A percentile compares a stretch with the other conserved stretches of the same genome.
phyloP scores from a whole-genome alignment of 2,329 filamentous ascomycete genomes.

The Diplocarpon rosae region DNA sequence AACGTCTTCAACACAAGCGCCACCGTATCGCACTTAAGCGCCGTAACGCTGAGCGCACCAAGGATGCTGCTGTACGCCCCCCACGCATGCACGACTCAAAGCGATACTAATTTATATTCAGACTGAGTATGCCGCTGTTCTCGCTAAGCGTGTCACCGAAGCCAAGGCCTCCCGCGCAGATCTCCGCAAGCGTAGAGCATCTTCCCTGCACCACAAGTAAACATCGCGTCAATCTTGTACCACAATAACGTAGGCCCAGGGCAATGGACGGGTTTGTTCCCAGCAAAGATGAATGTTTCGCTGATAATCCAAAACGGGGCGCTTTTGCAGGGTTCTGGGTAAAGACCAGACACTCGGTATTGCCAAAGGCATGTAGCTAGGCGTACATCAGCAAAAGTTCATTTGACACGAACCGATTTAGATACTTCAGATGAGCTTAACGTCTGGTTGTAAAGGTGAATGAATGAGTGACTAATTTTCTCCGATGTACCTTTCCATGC shows the following conservation, averaged over 20 bases:
- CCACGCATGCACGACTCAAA: background rate
- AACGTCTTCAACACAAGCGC: constrained; percentile 99
- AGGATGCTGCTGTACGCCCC: constrained; percentile 90
- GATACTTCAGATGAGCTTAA: background rate
- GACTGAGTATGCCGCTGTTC: constrained; percentile 94
- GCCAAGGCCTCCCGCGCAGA: constrained; percentile 91
- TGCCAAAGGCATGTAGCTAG: constrained; percentile 17
- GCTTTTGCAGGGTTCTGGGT: constrained; percentile 1
- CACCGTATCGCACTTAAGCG: constrained; percentile 97
- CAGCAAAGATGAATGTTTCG: no score
- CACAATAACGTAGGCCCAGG: no score
- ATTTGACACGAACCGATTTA: constrained; percentile 2
- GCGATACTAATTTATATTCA: constrained; percentile 37
- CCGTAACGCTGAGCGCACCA: constrained; percentile 90
- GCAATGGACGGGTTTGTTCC: constrained; percentile 2
- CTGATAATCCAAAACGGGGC: no score
- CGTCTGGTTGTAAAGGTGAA: no score
- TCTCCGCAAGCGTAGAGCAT: constrained; percentile 91
- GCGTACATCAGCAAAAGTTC: constrained; percentile 15
- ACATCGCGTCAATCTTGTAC: constrained; percentile 21
- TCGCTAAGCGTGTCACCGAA: constrained; percentile 95
- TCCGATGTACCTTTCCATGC: no score
- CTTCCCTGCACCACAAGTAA: constrained; percentile 79
- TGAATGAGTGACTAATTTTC: no score
- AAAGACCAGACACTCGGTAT: constrained; percentile 6